Evolutionary conservation across 441 rosid genomes (phyloP), one percentile per base, ranked within the genome.

Genomic region (Omphalea diandra): DNA sequence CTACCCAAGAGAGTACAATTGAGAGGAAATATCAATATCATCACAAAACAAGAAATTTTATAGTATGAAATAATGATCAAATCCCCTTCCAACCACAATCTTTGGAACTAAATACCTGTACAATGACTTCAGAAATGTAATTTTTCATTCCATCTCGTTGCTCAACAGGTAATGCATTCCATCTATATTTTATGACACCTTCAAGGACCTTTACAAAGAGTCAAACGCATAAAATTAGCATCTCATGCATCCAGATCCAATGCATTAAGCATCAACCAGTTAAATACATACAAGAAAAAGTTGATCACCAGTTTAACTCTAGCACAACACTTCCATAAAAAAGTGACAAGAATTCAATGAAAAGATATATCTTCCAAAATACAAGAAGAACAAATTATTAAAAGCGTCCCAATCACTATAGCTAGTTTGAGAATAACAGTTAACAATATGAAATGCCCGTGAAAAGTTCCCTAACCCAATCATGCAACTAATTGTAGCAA

Each of bases 141-240:
- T 96, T 96, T 85, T 90, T 96, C 99, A 96, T 96, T 64, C 99
- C 98, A 84, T 96, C 99, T 57, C 99, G 87, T 75, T 96, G 99
- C 76, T 89, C 96, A 72, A 80, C 95, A 26, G 99, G 99, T 77
- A 96, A 84, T 7, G 97, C 99, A 78, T 96, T 96, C 99, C 99
- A 96, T 73, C 98, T 87, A 71, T 96, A 96, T 85, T 94, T 96
- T 38, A 96, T 96, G 65, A 96, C 99, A 68, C 98, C 94, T 86
- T 96, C 99, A 69, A 96, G 87, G 66, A 96, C 98, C 99, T 96
- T 55, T 38, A 74, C 40, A 67, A n/a, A 70, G 68, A 27, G 61
- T 60, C 32, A 29, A 47, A 26, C 0, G 15, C 10, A 32, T 27
- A 27, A 46, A n/a, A 26, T 24, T 22, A 27, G 26, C n/a, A 59